Conservation (phyloP, 164 flowering plant species). For the Vitis rupestris region DNA sequence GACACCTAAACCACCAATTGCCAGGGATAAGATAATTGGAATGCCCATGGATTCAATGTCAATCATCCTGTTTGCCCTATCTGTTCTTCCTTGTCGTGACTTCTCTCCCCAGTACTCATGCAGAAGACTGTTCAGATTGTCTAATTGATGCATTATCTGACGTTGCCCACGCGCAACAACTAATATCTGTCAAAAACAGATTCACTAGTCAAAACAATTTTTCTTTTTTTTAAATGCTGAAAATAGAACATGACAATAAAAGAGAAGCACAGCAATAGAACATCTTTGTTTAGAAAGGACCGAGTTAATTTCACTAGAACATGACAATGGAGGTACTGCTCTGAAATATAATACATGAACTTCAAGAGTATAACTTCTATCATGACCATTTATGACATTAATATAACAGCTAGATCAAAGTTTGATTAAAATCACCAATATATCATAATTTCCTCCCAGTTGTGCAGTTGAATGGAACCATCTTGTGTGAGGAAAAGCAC, state of each 20-base stretch:
- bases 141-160: constrained; percentile 71
- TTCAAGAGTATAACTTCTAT: neutral
- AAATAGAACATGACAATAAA: neutral
- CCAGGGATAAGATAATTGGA: constrained; percentile 56
- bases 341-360: neutral
- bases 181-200: constrained; percentile 35
- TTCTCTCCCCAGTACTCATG: constrained; percentile 55
- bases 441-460: too few species aligned
- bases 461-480: neutral
- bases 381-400: neutral
- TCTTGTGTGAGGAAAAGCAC: neutral
- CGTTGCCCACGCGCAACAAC: constrained; percentile 56
- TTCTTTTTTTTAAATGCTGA: too few species aligned
- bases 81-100: constrained; percentile 37
- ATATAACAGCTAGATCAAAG: neutral
- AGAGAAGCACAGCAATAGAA: neutral
- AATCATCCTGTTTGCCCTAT: constrained; percentile 16
- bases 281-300: neutral
- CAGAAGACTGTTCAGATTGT: constrained; percentile 55
- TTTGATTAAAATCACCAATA: neutral
- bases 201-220: neutral
- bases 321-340: neutral
- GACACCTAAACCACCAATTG: constrained; percentile 58
- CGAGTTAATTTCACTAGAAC: neutral
- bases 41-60: constrained; percentile 32